Evolutionary conservation across 164 flowering plant genomes (phyloP).

Genomic region (Nymphaea colorata): DNA sequence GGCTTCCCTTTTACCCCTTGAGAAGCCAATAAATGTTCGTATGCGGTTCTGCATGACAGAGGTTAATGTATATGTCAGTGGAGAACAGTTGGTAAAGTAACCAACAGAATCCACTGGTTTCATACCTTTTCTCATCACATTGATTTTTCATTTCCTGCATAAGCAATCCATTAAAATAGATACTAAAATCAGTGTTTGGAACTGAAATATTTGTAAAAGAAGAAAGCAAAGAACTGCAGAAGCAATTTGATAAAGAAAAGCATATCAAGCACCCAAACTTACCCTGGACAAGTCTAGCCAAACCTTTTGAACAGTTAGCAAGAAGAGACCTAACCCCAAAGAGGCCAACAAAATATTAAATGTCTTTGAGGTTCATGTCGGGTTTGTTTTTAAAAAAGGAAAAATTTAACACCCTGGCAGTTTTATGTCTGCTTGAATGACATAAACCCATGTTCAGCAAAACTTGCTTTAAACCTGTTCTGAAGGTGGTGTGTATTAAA

Average conservation of each 20-base stretch:
- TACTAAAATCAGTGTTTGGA: neutral
- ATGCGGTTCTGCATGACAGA: conserved; percentile 33
- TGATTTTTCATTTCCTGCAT: conserved; percentile 85
- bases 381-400: no score
- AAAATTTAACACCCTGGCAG: no score
- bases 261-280: no score
- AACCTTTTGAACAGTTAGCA: no score
- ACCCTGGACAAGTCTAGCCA: neutral
- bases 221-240: no score
- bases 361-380: no score
- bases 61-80: neutral
- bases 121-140: conserved; percentile 86
- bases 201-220: neutral
- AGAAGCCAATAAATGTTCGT: conserved; percentile 44
- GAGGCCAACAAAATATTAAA: no score
- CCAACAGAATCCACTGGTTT: conserved; percentile 1
- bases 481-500: no score
- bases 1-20: conserved; percentile 55
- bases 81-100: conserved; percentile 2
- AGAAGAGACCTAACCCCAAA: no score
- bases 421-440: no score
- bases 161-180: neutral
- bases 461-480: no score
- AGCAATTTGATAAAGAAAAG: neutral
- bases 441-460: no score